A percentile compares a stretch with the other conserved stretches of the same genome.
phyloP scores from a whole-genome alignment of 1,139 yeast genomes.

The Lodderomyces oxycetoniae region DNA sequence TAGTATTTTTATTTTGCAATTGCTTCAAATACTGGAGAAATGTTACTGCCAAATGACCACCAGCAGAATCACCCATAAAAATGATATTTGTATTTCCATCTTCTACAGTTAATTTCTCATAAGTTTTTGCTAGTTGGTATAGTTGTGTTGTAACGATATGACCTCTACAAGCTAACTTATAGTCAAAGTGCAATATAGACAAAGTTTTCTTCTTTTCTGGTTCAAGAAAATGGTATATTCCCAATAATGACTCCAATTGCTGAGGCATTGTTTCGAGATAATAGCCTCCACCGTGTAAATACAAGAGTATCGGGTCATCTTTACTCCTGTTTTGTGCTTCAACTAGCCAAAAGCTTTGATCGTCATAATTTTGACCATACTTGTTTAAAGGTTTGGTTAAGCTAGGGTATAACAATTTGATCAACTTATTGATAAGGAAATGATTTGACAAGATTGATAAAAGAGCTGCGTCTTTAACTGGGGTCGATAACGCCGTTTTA shows the following conservation, averaged over 20 bases:
- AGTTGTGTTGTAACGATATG: constrained; percentile 32
- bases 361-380: constrained; percentile 32
- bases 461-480: constrained; percentile 8
- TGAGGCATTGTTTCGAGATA: constrained; percentile 30
- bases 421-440: constrained; percentile 9
- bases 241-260: constrained; percentile 29
- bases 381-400: constrained; percentile 19
- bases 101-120: constrained; percentile 19
- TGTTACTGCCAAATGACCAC: constrained; percentile 33
- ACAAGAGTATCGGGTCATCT: constrained; percentile 35
- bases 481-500: constrained; percentile 9
- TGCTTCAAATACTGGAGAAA: constrained; percentile 26
- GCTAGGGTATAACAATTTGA: constrained; percentile 7
- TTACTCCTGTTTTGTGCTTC: constrained; percentile 22
- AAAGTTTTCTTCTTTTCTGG: constrained; percentile 21
- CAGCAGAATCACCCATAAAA: constrained; percentile 43
- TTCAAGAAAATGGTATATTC: constrained; percentile 29
- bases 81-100: constrained; percentile 28
- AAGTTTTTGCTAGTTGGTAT: constrained; percentile 29
- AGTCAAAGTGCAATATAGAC: constrained; percentile 36
- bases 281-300: constrained; percentile 44
- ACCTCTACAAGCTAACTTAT: constrained; percentile 32
- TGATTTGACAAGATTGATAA: constrained; percentile 7
- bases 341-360: constrained; percentile 35
- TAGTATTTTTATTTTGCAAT: constrained; percentile 5